A percentile compares a stretch with the other conserved stretches of the same genome.
Conservation (phyloP, 257 asterid species). For the Scutellaria baicalensis region DNA sequence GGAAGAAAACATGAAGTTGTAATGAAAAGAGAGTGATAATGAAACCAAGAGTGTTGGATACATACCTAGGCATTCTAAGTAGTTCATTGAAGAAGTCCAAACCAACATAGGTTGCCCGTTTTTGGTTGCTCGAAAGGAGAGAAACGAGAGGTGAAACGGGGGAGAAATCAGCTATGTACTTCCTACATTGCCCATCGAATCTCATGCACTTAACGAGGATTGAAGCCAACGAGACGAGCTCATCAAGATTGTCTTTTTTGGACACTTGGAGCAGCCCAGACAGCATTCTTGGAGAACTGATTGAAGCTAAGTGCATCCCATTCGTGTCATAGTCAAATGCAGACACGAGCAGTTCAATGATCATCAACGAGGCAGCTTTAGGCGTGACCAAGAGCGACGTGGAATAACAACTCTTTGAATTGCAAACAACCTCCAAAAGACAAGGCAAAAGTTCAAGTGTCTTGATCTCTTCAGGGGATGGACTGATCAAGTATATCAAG, state of each 20-base stretch:
- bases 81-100: conserved; percentile 74
- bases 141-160: conserved; percentile 42
- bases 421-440: conserved; percentile 72
- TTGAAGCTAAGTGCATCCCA: conserved; percentile 50
- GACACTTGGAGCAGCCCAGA: conserved; percentile 65
- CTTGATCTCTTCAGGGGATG: conserved; percentile 73
- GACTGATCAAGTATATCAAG: conserved; percentile 66
- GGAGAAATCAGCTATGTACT: conserved; percentile 39
- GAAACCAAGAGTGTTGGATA: neutral
- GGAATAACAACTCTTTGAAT: conserved; percentile 42
- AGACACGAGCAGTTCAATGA: conserved; percentile 63
- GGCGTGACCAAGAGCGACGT: conserved; percentile 50
- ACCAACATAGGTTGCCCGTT: conserved; percentile 46
- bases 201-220: conserved; percentile 72
- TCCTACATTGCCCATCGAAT: conserved; percentile 66
- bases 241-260: conserved; percentile 54
- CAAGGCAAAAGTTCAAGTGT: conserved; percentile 72
- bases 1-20: neutral
- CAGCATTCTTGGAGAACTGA: conserved; percentile 74
- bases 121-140: conserved; percentile 70
- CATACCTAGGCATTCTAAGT: conserved; percentile 66
- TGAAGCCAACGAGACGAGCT: conserved; percentile 66
- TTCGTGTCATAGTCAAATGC: conserved; percentile 72
- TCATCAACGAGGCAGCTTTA: conserved; percentile 78
- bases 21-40: neutral